Percentiles rank a stretch among this genome's conserved stretches.
These are phyloP conservation scores for Ottelia alismoides DNA, from an alignment of 106 monocot species.

Conservation along the genomic window DNA sequence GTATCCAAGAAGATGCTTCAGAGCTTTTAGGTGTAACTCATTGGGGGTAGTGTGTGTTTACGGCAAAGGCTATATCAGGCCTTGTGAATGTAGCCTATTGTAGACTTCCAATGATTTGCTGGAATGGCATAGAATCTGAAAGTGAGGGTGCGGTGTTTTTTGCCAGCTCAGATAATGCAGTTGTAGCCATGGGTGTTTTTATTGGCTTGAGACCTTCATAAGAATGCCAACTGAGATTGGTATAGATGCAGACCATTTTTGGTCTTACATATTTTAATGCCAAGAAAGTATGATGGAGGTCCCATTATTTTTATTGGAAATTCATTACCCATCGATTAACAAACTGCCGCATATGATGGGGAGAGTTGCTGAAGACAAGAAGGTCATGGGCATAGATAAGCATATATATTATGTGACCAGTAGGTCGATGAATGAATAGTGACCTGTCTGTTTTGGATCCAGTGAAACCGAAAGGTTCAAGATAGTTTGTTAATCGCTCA, in stretches of 20 bases:
- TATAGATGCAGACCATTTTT: not conserved
- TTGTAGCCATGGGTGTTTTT: not conserved
- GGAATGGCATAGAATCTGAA: not conserved
- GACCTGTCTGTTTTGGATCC: not conserved
- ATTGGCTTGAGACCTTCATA: not conserved
- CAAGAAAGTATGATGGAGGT: too few species aligned
- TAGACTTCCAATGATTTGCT: not conserved
- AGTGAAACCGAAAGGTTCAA: not conserved
- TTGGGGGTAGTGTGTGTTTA: too few species aligned
- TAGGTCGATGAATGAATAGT: constrained; percentile 1
- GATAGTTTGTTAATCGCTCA: not conserved
- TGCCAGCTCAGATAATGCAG: not conserved
- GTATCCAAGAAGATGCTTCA: too few species aligned
- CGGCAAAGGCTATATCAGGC: not conserved
- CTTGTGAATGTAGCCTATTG: not conserved
- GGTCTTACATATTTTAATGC: not conserved
- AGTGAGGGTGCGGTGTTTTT: not conserved
- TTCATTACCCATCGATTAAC: too few species aligned
- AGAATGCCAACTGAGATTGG: not conserved
- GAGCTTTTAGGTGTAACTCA: too few species aligned
- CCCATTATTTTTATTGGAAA: too few species aligned
- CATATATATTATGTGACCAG: too few species aligned
- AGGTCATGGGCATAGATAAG: too few species aligned
- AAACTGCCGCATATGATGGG: too few species aligned
- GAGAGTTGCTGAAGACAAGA: too few species aligned